Evolutionary conservation across 495 filamentous ascomycete species (phyloP).

Genomic region (Aspergillus haitiensis): DNA sequence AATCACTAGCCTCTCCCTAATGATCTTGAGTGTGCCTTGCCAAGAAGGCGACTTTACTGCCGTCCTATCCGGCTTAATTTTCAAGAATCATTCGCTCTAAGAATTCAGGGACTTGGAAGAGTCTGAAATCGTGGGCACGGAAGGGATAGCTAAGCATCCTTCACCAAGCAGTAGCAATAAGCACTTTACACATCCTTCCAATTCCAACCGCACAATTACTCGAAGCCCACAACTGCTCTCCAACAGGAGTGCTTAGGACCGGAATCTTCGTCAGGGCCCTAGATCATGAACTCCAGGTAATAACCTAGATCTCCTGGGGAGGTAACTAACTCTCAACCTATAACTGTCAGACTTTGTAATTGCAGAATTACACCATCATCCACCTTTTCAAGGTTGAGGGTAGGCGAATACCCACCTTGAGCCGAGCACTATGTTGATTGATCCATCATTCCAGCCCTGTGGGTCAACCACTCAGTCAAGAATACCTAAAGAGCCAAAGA

Average conservation of each 20-base stretch:
- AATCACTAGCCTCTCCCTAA: neutral
- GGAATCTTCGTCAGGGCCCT: no score
- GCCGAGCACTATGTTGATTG: no score
- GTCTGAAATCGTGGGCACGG: neutral
- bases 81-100: neutral
- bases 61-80: neutral
- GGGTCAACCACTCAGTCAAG: slow-evolving; percentile 4
- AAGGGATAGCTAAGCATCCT: slow-evolving; percentile 7
- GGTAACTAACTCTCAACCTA: no score
- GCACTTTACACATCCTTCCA: slow-evolving; percentile 20
- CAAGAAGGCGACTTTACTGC: slow-evolving; percentile 2
- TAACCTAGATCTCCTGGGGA: no score
- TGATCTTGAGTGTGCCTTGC: neutral
- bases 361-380: no score
- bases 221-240: no score
- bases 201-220: neutral
- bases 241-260: no score
- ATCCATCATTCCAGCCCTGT: slow-evolving; percentile 7
- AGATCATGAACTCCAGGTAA: no score
- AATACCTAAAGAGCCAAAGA: neutral
- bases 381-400: no score
- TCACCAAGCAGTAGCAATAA: slow-evolving; percentile 1
- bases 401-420: no score
- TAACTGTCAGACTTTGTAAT: no score
- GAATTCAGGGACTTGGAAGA: neutral